These are phyloP conservation scores for Zygosaccharomyces sapae DNA, from an alignment of 1,139 yeast species.

Conservation along the genomic window DNA sequence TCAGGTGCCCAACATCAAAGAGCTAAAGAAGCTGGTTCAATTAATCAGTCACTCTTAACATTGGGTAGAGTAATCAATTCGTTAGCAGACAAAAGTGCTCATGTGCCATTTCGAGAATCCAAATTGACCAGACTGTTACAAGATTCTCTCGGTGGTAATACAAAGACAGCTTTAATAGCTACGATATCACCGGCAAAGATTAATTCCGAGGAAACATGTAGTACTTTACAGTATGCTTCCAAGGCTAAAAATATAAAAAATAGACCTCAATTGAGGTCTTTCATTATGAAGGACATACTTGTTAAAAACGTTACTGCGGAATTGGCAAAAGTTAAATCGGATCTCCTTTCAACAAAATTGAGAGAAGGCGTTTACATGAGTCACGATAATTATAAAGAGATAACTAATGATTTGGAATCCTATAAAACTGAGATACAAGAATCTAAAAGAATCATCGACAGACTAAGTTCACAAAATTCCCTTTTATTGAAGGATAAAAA, in stretches of 20 bases:
- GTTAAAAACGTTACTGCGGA: constrained; percentile 56
- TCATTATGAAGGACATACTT: constrained; percentile 49
- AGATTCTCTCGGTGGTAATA: constrained; percentile 64
- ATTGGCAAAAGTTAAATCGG: constrained; percentile 50
- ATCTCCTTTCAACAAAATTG: constrained; percentile 54
- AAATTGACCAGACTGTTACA: constrained; percentile 59
- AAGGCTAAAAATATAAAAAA: constrained; percentile 63
- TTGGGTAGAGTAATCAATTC: constrained; percentile 64
- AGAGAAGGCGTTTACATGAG: constrained; percentile 64
- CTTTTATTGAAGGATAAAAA: constrained; percentile 28
- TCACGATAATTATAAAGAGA: constrained; percentile 50
- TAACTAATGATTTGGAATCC: constrained; percentile 46
- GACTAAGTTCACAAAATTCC: constrained; percentile 36
- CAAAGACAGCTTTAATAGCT: constrained; percentile 61
- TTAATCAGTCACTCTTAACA: constrained; percentile 60
- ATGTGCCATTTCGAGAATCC: constrained; percentile 64
- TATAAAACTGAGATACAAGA: constrained; percentile 46
- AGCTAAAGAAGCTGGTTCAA: constrained; percentile 66
- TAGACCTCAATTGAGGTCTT: constrained; percentile 50
- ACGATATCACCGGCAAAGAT: constrained; percentile 64
- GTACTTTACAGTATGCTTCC: constrained; percentile 62
- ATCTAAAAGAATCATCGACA: constrained; percentile 39
- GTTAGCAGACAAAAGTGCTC: constrained; percentile 43
- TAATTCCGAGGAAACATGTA: constrained; percentile 59
- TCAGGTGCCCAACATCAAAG: constrained; percentile 57